Conservation (phyloP, 2,329 filamentous ascomycete species). For the Westerdykella ornata region DNA sequence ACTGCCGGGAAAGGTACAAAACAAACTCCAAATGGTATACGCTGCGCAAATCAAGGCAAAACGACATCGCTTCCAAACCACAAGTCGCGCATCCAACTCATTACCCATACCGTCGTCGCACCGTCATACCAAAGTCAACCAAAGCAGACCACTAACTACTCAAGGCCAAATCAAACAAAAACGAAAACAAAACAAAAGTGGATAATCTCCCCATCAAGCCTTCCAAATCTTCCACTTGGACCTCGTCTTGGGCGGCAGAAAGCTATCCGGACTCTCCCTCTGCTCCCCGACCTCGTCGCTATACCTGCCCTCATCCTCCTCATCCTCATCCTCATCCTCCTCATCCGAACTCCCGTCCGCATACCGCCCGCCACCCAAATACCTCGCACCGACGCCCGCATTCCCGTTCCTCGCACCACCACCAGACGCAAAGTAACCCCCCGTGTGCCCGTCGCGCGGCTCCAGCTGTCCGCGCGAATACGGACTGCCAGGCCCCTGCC, state of each 20-base stretch:
- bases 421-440: constrained; percentile 26
- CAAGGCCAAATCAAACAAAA: too few relatives aligned
- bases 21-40: too few relatives aligned
- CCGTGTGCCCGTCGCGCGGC: constrained; percentile 21
- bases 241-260: constrained; percentile 35
- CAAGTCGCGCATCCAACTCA: too few relatives aligned
- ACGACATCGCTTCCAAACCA: too few relatives aligned
- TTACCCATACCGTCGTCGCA: too few relatives aligned
- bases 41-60: too few relatives aligned
- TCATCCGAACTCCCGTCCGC: constrained; percentile 26
- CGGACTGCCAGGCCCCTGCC: constrained; percentile 28
- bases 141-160: too few relatives aligned
- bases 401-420: background rate
- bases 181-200: too few relatives aligned
- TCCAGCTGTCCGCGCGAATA: constrained; percentile 25
- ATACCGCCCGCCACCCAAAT: constrained; percentile 27
- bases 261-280: constrained; percentile 23
- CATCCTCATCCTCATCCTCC: constrained; percentile 22
- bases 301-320: constrained; percentile 15
- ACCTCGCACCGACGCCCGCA: constrained; percentile 25
- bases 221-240: constrained; percentile 36
- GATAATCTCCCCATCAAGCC: background rate
- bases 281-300: constrained; percentile 20
- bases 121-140: too few relatives aligned
- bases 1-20: too few relatives aligned